Base-by-base conservation (phyloP, 768 basidiomycete species). In the Butyriboletus loyo region DNA sequence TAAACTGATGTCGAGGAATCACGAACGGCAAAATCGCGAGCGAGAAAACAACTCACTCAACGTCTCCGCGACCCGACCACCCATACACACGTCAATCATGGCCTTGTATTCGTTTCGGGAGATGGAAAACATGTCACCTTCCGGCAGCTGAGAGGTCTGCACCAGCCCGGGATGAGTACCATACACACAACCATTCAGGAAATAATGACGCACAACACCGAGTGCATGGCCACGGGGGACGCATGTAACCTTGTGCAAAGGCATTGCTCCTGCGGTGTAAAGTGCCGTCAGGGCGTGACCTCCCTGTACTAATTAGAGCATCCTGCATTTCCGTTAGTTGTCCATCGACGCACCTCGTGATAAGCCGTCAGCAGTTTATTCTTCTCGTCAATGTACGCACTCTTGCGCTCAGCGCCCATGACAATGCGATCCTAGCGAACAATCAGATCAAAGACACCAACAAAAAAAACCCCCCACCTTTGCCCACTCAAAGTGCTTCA, bases 401-500 rank as follows among this genome's bases (percentile, higher is more conserved):
- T 94, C 74, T 85, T 89, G 56, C 97, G 80, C 71, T 98, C 96
- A 8, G 91, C 92, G 38, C 97, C 97, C 94, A 99, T 95, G 56
- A 97, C 73, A 54, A 98, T 98, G 51, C 92, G 88, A 70, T 96
- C 92, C 89, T 86, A 59, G 24, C 40, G n/a, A 14, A 7, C 24
- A 10, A 34, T 53, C 47, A 24, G 47, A 42, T n/a, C 15, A 37
- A 34, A 0, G 22, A 36, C 17, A 53, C 8, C 24, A 30, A 27
- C 14, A n/a, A 31, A 50, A 64, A n/a, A n/a, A n/a, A n/a, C n/a
- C n/a, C n/a, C 27, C 46, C 54, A 89, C 92, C 78, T 92, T 97
- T 13, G 97, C 97, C 97, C 97, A 99, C 74, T 98, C 96, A 66
- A 98, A 90, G 68, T 99, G 94, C 57, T 78, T 84, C 54, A 89